These are phyloP conservation scores for Iris pallida DNA, from an alignment of 116 monocot genomes.

Conservation along the genomic window DNA sequence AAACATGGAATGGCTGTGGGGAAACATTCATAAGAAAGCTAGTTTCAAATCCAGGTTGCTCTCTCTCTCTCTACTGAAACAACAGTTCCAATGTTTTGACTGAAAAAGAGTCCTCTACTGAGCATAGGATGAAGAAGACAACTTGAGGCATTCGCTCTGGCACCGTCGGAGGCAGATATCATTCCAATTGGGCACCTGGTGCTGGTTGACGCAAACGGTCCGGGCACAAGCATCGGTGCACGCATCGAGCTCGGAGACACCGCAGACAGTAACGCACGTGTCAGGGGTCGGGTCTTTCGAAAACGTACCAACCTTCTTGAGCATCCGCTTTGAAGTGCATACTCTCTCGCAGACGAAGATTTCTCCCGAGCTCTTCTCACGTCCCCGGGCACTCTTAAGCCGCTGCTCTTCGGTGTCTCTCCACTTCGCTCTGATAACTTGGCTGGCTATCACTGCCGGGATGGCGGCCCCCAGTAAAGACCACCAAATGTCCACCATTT, in stretches of 20 bases:
- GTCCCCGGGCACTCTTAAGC: constrained; percentile 60
- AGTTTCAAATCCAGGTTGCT: background rate
- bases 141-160: constrained; percentile 89
- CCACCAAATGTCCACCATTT: constrained; percentile 88
- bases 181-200: constrained; percentile 98
- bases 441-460: constrained; percentile 71
- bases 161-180: constrained; percentile 88
- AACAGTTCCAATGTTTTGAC: background rate
- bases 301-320: constrained; percentile 94
- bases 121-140: constrained; percentile 48
- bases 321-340: constrained; percentile 94
- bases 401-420: constrained; percentile 62
- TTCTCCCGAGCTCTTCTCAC: constrained; percentile 86
- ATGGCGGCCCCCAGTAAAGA: constrained; percentile 68
- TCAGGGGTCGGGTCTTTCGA: constrained; percentile 93
- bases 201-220: constrained; percentile 92
- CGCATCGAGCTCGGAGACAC: constrained; percentile 91
- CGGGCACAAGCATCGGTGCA: constrained; percentile 95
- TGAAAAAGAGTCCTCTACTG: background rate
- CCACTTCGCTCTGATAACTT: constrained; percentile 60
- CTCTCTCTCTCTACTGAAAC: background rate
- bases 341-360: constrained; percentile 95
- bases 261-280: constrained; percentile 93
- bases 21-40: background rate
- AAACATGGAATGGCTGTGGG: too few relatives aligned